Conservation (phyloP, 441 rosid genomes). For the Euphorbia celastroides region DNA sequence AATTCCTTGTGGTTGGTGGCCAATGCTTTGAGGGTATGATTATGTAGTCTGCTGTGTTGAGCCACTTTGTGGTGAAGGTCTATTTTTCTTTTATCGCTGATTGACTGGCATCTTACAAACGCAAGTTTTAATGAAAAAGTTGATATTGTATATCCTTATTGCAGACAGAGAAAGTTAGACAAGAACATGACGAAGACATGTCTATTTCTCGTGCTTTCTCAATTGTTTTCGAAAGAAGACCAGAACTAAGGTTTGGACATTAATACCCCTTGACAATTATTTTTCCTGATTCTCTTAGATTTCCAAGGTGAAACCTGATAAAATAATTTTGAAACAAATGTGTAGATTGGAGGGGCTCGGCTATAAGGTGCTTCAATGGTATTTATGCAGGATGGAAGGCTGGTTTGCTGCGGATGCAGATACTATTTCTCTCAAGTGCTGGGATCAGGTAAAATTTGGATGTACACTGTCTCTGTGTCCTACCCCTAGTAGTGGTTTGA, state of each 20-base stretch:
- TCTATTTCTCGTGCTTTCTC: conserved; percentile 66
- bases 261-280: conserved; percentile 1
- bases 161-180: conserved; percentile 78
- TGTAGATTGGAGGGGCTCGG: conserved; percentile 79
- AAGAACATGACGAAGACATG: conserved; percentile 65
- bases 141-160: conserved; percentile 15
- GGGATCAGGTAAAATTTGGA: conserved; percentile 64
- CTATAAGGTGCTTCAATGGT: conserved; percentile 92
- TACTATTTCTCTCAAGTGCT: conserved; percentile 71
- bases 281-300: not conserved
- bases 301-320: not conserved
- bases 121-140: not conserved
- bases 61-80: not conserved
- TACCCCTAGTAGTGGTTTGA: not conserved
- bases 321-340: conserved; percentile 14
- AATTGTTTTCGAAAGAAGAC: conserved; percentile 66
- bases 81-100: not conserved
- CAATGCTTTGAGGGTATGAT: not conserved
- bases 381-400: conserved; percentile 95
- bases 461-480: not conserved
- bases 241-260: conserved; percentile 66
- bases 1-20: not conserved
- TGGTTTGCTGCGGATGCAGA: conserved; percentile 99
- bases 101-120: not conserved
- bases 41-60: not conserved